phyloP scores from a whole-genome alignment of 139 green algal species.

The Asterochloris erici region DNA sequence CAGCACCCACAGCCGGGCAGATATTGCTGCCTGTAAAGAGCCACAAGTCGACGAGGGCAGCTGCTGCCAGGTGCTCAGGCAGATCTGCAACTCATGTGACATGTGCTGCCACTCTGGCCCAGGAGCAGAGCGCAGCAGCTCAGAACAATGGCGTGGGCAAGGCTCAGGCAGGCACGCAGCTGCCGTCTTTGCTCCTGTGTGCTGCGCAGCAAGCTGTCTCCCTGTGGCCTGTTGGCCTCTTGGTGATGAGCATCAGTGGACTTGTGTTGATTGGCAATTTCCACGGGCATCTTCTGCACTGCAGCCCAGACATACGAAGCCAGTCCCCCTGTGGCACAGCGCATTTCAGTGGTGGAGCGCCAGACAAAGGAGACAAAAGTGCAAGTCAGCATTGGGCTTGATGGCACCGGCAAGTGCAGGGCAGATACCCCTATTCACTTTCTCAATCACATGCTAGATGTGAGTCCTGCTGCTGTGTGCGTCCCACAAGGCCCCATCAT shows the following conservation, averaged over 20 bases:
- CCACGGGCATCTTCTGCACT: background rate
- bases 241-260: too few species aligned
- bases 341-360: slow-evolving; percentile 46
- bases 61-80: background rate
- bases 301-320: slow-evolving; percentile 7
- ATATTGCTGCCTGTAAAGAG: too few species aligned
- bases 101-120: slow-evolving; percentile 5
- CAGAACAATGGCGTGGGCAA: slow-evolving; percentile 6
- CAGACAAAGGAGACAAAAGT: slow-evolving; percentile 94
- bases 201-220: background rate
- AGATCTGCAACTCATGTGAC: background rate
- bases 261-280: too few species aligned
- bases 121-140: slow-evolving; percentile 1
- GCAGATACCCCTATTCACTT: slow-evolving; percentile 83
- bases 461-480: background rate
- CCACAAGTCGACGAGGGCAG: background rate
- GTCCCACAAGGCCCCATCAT: background rate
- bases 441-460: slow-evolving; percentile 99
- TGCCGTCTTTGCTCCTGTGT: background rate
- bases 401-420: slow-evolving; percentile 85
- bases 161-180: background rate
- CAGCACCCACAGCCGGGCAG: too few species aligned
- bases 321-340: background rate
- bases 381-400: slow-evolving; percentile 85
- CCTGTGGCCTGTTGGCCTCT: background rate